Base-by-base conservation (phyloP, 2,329 filamentous ascomycete species). In the Pezicula neosporulosa region DNA sequence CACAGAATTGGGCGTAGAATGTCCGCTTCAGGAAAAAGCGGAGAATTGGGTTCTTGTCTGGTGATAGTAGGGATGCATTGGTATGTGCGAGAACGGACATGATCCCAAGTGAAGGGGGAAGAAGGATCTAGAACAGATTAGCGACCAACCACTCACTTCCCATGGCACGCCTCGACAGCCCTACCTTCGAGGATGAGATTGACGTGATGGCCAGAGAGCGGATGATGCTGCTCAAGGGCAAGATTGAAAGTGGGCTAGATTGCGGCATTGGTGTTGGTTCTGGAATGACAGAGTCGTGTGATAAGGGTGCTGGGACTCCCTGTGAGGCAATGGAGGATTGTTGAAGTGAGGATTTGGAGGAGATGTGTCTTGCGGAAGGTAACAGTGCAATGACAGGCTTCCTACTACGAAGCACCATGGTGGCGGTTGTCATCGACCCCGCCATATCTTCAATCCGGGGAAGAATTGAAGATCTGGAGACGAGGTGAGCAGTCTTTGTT, bases 1-100 rank as follows among this genome's bases (percentile, higher is more conserved):
- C 90, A 68, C 92, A 97, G 70, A 96, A 97, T 63, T 97, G 92
- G 21, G 85, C 83, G 67, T 96, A 96, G 62, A 96, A 91, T 0
- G 90, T 95, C 65, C 85, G 81, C 67, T 91, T 90, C 46, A 96
- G 75, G 39, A 91, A 65, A 53, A 75, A 81, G 41, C 83, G 80
- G 15, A 96, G 76, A 1, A 93, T 44, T 0, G 82, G 82, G 65
- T 96, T 96, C 48, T 72, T 76, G 64, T 95, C 90, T 4, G 90
- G 85, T 67, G 86, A 86, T 51, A 94, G 76, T 0, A 91, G 49
- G 1, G 80, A 72, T 51, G 74, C 85, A 47, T 80, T 80, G 24
- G 87, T 85, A 66, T 90, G 78, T 10, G 91, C 87, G 60, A 95
- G 79, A 19, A 79, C 67, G 6, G 77, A 80, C 71, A 95, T 86